These are phyloP conservation scores for Hyphodiscus sp. DNA, from an alignment of 2,329 filamentous ascomycete genomes.

Conservation along the genomic window DNA sequence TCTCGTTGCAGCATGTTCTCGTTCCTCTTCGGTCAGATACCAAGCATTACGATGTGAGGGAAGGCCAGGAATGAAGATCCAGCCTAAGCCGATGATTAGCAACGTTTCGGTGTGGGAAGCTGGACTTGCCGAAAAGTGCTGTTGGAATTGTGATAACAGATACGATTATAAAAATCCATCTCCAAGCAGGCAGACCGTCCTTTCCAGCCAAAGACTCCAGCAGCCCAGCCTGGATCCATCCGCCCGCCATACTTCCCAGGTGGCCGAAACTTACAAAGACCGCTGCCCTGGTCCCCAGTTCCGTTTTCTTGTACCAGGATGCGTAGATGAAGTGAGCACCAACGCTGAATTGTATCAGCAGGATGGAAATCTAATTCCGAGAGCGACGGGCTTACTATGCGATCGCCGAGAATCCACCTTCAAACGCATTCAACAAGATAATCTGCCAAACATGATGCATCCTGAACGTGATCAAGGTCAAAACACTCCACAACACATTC, in stretches of 20 bases:
- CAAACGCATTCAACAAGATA: constrained; percentile 38
- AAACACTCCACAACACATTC: constrained; percentile 38
- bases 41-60: constrained; percentile 36
- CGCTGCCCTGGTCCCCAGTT: constrained; percentile 36
- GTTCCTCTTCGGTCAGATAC: constrained; percentile 33
- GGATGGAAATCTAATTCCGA: too few species aligned
- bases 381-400: constrained; percentile 30
- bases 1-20: constrained; percentile 32
- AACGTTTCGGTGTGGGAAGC: not conserved
- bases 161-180: constrained; percentile 39
- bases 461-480: constrained; percentile 38
- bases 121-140: constrained; percentile 32
- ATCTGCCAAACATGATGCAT: constrained; percentile 38
- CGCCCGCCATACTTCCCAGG: constrained; percentile 38
- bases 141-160: constrained; percentile 37
- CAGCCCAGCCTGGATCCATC: constrained; percentile 39
- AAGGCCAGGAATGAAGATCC: constrained; percentile 39
- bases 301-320: constrained; percentile 38
- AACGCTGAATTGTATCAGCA: constrained; percentile 21
- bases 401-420: constrained; percentile 38
- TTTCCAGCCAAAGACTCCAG: constrained; percentile 32
- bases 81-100: constrained; percentile 26
- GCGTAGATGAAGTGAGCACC: constrained; percentile 40
- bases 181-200: constrained; percentile 34
- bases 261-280: constrained; percentile 38